These are phyloP conservation scores for Ulota crispa DNA, from an alignment of 225 moss, liverwort and hornwort genomes.

Conservation along the genomic window DNA sequence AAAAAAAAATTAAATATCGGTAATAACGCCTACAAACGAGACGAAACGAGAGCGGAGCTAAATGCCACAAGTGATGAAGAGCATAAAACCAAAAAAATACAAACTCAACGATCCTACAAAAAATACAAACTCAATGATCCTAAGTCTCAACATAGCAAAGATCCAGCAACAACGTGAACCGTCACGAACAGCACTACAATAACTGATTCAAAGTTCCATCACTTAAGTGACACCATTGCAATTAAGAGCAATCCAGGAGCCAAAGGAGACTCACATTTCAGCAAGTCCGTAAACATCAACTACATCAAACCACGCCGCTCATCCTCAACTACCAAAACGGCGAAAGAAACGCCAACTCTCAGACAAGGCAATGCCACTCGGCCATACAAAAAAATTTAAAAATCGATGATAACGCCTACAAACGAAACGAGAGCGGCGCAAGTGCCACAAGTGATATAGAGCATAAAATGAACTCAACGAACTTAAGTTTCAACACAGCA, in stretches of 20 bases:
- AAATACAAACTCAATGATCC: neutral
- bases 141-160: neutral
- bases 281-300: neutral
- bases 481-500: neutral
- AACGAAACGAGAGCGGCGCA: neutral
- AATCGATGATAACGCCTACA: neutral
- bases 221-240: neutral
- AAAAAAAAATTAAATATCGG: neutral
- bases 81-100: no score
- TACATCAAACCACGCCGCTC: neutral
- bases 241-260: neutral
- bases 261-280: neutral
- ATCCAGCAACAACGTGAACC: neutral
- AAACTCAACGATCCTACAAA: no score
- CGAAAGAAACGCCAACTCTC: neutral
- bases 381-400: neutral
- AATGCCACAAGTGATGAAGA: neutral
- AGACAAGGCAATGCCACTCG: neutral
- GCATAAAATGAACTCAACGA: neutral
- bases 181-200: neutral
- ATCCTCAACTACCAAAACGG: neutral
- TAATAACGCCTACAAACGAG: no score
- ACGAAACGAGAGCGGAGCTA: neutral
- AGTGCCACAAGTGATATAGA: neutral
- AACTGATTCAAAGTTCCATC: neutral